Base-by-base conservation (phyloP, 495 filamentous ascomycete genomes). In the Aspergillus egyptiacus region DNA sequence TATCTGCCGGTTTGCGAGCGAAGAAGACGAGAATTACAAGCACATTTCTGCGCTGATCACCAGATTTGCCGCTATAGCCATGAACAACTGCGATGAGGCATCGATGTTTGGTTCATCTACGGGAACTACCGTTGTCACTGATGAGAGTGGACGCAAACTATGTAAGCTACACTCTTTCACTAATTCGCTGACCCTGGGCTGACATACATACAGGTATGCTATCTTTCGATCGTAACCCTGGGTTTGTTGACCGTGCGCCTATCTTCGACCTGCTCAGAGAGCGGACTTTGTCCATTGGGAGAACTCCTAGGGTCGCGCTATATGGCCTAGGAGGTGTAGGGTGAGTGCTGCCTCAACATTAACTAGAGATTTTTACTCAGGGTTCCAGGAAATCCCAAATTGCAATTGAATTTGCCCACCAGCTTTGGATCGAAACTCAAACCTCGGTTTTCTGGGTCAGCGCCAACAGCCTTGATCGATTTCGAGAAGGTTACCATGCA, bases 381-480 rank as follows among this genome's bases (percentile, higher is more conserved):
- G 2, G 27, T 11, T 30, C 8, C 19, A 68, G 59, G 11, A 67
- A 70, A 53, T 63, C 61, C n/a, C 64, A 66, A 32, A 55, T 66
- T 20, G 63, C 62, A 8, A 73, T 75, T 32, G 67, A 72, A 41
- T 65, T 68, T 46, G 64, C 65, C 17, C 61, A 69, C 45, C 57
- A 54, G 36, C 48, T 57, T 10, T 49, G 52, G 2, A 49, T 49
- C 8, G 43, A 57, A 37, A 19, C 64, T 27, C 38, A 58, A 6
- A 51, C 39, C 20, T 64, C 64, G 28, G 52, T 75, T 9, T 69
- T 76, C 46, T 75, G 68, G 73, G 57, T 74, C 1, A 62, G 72
- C 52, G 67, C 63, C 1, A 61, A 56, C 30, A 73, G 43, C 17
- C 48, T 41, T 6, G 61, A 40, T 25, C 60, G 66, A 9, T 61